Percentiles rank a stretch among this genome's conserved stretches.
These are phyloP conservation scores for Hanseniaspora meyeri DNA, from an alignment of 805 yeast species.

Conservation along the genomic window DNA sequence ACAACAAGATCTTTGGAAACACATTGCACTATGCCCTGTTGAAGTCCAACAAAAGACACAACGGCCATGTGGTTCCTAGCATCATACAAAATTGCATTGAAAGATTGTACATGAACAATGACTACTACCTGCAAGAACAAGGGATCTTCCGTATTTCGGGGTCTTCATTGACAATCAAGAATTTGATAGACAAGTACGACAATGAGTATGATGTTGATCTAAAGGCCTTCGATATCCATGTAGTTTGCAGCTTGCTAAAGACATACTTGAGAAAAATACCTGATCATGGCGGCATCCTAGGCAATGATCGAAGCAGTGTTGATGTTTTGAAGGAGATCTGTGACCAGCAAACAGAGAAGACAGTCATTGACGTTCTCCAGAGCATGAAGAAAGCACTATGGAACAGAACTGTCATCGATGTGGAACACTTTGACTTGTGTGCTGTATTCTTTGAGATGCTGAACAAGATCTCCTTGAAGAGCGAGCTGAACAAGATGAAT, in stretches of 20 bases:
- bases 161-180: constrained; percentile 62
- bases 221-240: constrained; percentile 54
- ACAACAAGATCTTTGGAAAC: constrained; percentile 47
- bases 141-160: constrained; percentile 90
- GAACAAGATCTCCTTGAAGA: constrained; percentile 48
- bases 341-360: constrained; percentile 25
- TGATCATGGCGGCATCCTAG: constrained; percentile 40
- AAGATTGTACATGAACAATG: constrained; percentile 42
- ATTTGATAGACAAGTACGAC: constrained; percentile 58
- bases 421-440: constrained; percentile 46
- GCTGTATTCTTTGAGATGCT: constrained; percentile 57
- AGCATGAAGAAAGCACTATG: constrained; percentile 8
- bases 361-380: constrained; percentile 6
- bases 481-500: constrained; percentile 68
- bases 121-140: constrained; percentile 63
- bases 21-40: constrained; percentile 41
- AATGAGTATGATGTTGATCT: constrained; percentile 43
- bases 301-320: constrained; percentile 30
- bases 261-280: constrained; percentile 71
- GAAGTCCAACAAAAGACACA: constrained; percentile 36
- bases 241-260: constrained; percentile 76
- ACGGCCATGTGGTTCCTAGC: constrained; percentile 44
- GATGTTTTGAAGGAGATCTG: constrained; percentile 23
- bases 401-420: constrained; percentile 32
- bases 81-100: constrained; percentile 65